Evolutionary conservation across 768 basidiomycete species (phyloP), one percentile per base, ranked within the genome.

Genomic region (Lentinula sp.): DNA sequence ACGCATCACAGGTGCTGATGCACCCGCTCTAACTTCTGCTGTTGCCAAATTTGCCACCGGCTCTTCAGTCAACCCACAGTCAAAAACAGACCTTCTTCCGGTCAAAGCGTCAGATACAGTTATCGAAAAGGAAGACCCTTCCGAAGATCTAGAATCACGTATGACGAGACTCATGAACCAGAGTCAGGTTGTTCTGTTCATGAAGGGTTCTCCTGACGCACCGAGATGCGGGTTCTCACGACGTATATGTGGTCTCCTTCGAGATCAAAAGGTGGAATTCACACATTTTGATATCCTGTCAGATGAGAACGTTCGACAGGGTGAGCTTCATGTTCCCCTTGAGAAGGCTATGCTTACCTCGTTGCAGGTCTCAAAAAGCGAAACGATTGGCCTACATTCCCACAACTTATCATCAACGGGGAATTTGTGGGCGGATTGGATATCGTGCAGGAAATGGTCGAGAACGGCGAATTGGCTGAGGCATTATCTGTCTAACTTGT

Each of bases 351-450:
- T 37, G 23, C 28, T 59, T 2, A 21, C 46, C 49, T 48, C 16
- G 35, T 63, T 60, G 9, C 63, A 85, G 93, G 83, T 69, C 80
- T 88, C 57, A 88, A 88, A 74, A 82, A 78, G 63, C 69, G 93
- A 62, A 95, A 95, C 68, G 82, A 94, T 62, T 95, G 93, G 93
- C 93, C 93, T 0, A 96, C 91, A 3, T 93, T 83, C 76, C 91
- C 91, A 3, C 91, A 93, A 69, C 77, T 96, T 21, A 89, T 95
- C 64, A 78, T 94, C 55, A 85, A 91, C 2, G 95, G 97, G 21
- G 93, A 98, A 71, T 80, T 99, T 16, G 86, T 97, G 15, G 96
- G 96, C n/a, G 96, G 96, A 4, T 74, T 98, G 56, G 96, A 99
- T 70, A 87, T 98, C 56, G 83, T 95, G 23, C 83, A 85, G 71